Base-by-base conservation (phyloP, 202 grass and related monocot species). In the Panicum hallii region DNA sequence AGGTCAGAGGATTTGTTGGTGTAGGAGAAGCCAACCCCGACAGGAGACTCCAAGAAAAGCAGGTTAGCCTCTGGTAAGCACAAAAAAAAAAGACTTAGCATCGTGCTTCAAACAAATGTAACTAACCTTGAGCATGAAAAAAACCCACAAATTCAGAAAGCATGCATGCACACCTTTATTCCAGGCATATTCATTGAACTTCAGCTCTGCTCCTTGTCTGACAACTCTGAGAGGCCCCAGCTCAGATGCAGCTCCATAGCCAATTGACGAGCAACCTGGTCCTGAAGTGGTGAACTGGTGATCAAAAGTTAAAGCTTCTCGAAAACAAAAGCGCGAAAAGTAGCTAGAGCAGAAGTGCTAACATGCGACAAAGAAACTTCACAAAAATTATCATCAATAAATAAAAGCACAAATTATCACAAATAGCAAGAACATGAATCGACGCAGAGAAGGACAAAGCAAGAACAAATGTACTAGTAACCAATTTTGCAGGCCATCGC, bases 21-120 rank as follows among this genome's bases (percentile, higher is more conserved):
- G 73, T 97, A 97, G 47, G 94, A 97, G 80, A 97, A 97, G 65
- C 94, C 94, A 67, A 97, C 90, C 32, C 94, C 91, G 64, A 81
- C 74, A 44, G 91, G 90, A 10, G 91, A 97, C 68, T 94, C 94
- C 83, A 97, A 72, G 78, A 97, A 97, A 22, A 94, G 77, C 69
- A 97, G 83, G 86, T 97, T 94, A 63, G 88, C 91, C 72, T 97
- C 94, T 97, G 84, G 13, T 42, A 75, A 67, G 20, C 17, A 47
- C 78, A 26, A 26, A 26, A 81, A 26, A 76, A 45, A 46, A 14
- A 7, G 15, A 5, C 60, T 90, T 45, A 84, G 7, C 62, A 36
- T 48, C 79, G 1, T 75, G 14, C 46, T 19, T 42, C 2, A 66
- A 16, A 72, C 0, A 78, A 72, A 56, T 63, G 11, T 20, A 60